These are phyloP conservation scores for Lolium rigidum DNA, from an alignment of 176 grass and related monocot species.

Conservation along the genomic window DNA sequence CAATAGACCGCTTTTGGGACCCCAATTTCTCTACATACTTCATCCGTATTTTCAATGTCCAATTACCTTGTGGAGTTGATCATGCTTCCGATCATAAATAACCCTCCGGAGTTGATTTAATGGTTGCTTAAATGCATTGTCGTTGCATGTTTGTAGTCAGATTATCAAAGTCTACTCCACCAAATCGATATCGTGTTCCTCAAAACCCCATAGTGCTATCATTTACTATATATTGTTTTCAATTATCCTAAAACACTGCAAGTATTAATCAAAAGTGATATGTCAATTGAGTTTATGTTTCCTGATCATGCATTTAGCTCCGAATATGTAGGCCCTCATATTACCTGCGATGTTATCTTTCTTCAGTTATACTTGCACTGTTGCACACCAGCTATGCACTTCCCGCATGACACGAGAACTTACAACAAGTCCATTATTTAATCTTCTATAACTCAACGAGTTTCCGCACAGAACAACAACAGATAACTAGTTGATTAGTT, in stretches of 20 bases:
- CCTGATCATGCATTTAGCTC: no score
- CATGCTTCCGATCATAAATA: no score
- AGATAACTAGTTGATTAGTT: constrained; percentile 5
- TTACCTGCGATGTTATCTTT: no score
- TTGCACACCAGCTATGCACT: not conserved
- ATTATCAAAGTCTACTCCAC: not conserved
- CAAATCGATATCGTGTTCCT: not conserved
- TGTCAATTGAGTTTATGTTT: not conserved
- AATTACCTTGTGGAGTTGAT: not conserved
- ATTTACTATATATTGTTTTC: not conserved
- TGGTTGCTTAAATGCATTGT: not conserved
- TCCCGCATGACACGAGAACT: constrained; percentile 2
- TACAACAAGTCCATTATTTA: constrained; percentile 7
- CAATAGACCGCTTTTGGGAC: no score
- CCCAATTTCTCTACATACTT: not conserved
- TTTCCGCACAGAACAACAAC: not conserved
- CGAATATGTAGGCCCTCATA: no score
- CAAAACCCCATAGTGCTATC: not conserved
- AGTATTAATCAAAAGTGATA: not conserved
- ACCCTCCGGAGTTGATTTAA: not conserved
- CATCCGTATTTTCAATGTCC: not conserved
- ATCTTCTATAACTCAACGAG: not conserved
- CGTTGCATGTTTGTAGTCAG: not conserved
- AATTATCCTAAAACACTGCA: constrained; percentile 10
- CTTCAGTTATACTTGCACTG: no score